Evolutionary conservation across 225 moss, liverwort and hornwort genomes (phyloP), one percentile per base, ranked within the genome.

Genomic region (Neckera pumila): DNA sequence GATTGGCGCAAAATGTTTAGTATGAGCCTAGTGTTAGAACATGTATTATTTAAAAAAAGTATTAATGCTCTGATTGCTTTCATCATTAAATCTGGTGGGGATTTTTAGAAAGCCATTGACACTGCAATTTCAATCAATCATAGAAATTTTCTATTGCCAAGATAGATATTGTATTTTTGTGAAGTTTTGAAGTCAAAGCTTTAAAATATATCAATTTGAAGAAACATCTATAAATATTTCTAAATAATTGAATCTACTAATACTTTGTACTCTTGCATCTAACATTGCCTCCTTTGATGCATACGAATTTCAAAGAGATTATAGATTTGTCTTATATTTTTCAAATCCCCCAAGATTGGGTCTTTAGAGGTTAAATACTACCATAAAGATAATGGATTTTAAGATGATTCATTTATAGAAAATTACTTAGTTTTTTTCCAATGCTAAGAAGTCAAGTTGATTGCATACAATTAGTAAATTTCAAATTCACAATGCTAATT

Each of bases 111-210:
- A n/a, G n/a, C n/a, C n/a, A n/a, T n/a, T 19, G 7, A 49, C 18
- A 17, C 3, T 31, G 2, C 0, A 7, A 0, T 30, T 4, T 30
- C 19, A 74, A 74, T 1, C 7, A 31, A 18, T 7, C 2, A 4
- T 19, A 47, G 1, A 28, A 31, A 18, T 18, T 17, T 45, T 30
- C 11, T 47, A 74, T 10, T 74, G 30, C 3, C 7, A 74, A 31
- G 4, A 18, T 0, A 47, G 1, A 22, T 40, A 28, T 47, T 47
- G 10, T 19, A 11, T 23, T 7, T 47, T 16, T 11, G 18, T 18
- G 5, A 72, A 43, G 9, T 64, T 64, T 47, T 47, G 31, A 74
- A 45, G 3, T 9, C 11, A 28, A 47, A 17, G 18, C 30, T 28
- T 73, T 11, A 72, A 43, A 42, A 63, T 1, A 9, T 9, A 42